Evolutionary conservation across 2,329 filamentous ascomycete species (phyloP), one percentile per base, ranked within the genome.

Genomic region (Paracoccidioides brasiliensis): DNA sequence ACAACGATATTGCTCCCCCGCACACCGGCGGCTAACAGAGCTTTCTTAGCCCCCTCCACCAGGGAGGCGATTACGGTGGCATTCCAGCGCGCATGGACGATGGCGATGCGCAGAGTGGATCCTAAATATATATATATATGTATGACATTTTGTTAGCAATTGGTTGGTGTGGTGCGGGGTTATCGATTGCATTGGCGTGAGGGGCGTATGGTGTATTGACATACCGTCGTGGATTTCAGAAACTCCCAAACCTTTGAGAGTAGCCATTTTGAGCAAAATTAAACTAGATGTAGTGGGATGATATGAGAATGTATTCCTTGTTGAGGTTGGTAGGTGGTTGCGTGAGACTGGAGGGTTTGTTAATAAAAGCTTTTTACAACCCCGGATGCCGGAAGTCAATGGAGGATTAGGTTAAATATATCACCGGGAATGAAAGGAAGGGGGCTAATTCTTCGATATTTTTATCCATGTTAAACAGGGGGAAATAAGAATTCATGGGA

Each of bases 31-130:
- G 80, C 80, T 38, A 85, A 75, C 55, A 98, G 83, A 67, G 85
- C 85, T 64, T 85, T 84, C 72, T 85, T 88, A 48, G 88, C 82
- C 61, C 93, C 93, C 53, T 80, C 77, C 58, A 98, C 79, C 56
- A 98, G 83, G 54, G 89, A 83, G 57, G 87, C 83, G 72, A 97
- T 95, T 69, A 98, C 88, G 62, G 79, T 80, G 61, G 79, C 79
- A 76, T 98, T 98, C 93, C 93, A 98, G 66, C 93, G 84, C 57
- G 91, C 91, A 75, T 97, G 93, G 57, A 98, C 81, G 68, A 98
- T 97, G 68, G 87, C 91, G 69, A 98, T 85, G 68, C 93, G 88
- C 61, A 98, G 81, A 66, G 76, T 78, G 65, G 82, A 82, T 70
- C 87, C 86, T 72, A 53, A 9, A 48, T 5, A 10, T 28, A 30